These are phyloP conservation scores for Fusarium chlamydosporum DNA, from an alignment of 2,329 filamentous ascomycete genomes.

Conservation along the genomic window DNA sequence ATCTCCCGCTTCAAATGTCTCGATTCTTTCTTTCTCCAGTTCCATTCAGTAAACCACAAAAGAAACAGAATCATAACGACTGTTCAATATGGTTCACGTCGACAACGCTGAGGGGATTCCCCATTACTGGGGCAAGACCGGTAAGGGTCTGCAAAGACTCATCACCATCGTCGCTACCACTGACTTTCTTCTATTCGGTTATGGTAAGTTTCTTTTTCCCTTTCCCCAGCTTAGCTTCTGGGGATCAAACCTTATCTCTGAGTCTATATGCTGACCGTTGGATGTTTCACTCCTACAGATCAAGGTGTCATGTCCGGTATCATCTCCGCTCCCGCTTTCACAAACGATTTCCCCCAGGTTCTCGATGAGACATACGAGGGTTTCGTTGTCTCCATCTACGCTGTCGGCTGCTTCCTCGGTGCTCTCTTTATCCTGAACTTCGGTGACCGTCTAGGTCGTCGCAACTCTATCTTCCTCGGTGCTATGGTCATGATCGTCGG, in stretches of 20 bases:
- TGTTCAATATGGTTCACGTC: conserved; percentile 41
- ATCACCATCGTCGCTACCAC: conserved; percentile 41
- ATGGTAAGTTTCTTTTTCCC: conserved; percentile 18
- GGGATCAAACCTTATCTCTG: conserved; percentile 42
- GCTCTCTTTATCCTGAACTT: conserved; percentile 65
- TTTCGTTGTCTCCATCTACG: conserved; percentile 66
- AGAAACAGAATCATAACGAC: conserved; percentile 12
- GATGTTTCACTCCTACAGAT: conserved; percentile 52
- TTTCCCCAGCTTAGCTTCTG: neutral
- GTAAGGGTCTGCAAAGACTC: conserved; percentile 35
- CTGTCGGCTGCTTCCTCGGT: conserved; percentile 66
- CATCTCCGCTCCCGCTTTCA: conserved; percentile 65
- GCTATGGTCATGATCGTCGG: conserved; percentile 71
- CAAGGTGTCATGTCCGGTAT: conserved; percentile 69
- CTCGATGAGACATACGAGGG: conserved; percentile 62
- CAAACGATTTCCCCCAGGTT: conserved; percentile 60
- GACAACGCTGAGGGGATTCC: conserved; percentile 37
- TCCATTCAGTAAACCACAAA: neutral
- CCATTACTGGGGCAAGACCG: conserved; percentile 42
- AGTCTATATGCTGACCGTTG: conserved; percentile 1
- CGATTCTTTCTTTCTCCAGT: neutral
- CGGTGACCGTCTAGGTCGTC: conserved; percentile 67
- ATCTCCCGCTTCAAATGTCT: conserved; percentile 22
- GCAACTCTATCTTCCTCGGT: conserved; percentile 70
- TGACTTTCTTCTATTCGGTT: conserved; percentile 40